Conservation (phyloP, 2,329 filamentous ascomycete genomes). For the Ophiostoma himal-ulmi region DNA sequence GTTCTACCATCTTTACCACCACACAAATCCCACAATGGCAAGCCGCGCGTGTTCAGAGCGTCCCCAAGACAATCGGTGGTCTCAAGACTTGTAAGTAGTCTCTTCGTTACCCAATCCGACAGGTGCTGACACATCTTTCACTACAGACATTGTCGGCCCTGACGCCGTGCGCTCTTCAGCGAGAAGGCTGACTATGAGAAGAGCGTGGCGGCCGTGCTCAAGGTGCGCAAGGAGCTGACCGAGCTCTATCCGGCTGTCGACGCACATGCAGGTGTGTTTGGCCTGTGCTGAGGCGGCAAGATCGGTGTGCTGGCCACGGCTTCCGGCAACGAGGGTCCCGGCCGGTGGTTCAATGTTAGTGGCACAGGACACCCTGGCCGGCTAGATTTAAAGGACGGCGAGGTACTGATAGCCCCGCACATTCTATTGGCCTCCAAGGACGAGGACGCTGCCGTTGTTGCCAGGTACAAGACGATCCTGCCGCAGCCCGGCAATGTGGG, state of each 20-base stretch:
- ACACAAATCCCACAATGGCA: slow-evolving; percentile 23
- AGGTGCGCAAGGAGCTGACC: slow-evolving; percentile 32
- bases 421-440: slow-evolving; percentile 46
- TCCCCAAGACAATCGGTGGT: slow-evolving; percentile 37
- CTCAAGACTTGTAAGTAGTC: slow-evolving; percentile 39
- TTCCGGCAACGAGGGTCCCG: slow-evolving; percentile 33
- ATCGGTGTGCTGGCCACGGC: slow-evolving; percentile 37
- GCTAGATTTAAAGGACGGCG: slow-evolving; percentile 39
- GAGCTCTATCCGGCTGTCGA: slow-evolving; percentile 35
- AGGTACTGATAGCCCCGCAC: slow-evolving; percentile 42
- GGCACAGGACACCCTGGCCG: slow-evolving; percentile 33
- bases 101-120: not conserved
- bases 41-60: slow-evolving; percentile 33
- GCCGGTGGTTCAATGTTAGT: slow-evolving; percentile 35
- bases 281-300: slow-evolving; percentile 49
- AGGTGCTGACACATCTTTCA: not conserved
- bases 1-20: not conserved
- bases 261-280: slow-evolving; percentile 40
- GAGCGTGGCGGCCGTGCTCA: slow-evolving; percentile 32
- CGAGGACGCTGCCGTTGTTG: slow-evolving; percentile 41
- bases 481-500: slow-evolving; percentile 37
- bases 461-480: slow-evolving; percentile 40
- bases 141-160: slow-evolving; percentile 36
- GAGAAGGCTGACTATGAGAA: slow-evolving; percentile 31
- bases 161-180: slow-evolving; percentile 25